phyloP scores from a whole-genome alignment of 2,329 filamentous ascomycete species.

The Apiospora hydei region DNA sequence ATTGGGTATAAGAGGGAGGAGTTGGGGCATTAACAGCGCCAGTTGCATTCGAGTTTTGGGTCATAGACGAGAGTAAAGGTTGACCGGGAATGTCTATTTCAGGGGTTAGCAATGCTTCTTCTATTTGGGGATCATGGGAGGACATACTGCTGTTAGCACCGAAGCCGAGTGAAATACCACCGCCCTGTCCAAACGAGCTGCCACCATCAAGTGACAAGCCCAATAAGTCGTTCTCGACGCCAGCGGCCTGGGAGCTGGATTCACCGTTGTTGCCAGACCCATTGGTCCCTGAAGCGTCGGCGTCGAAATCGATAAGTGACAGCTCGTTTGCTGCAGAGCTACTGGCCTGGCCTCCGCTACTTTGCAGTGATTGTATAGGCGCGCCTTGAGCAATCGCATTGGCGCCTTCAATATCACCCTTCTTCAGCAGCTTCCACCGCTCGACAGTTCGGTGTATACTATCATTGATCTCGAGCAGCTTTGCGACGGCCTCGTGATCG shows the following conservation, averaged over 20 bases:
- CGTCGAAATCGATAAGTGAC: conserved; percentile 92
- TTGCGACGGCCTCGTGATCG: conserved; percentile 93
- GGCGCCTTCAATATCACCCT: conserved; percentile 86
- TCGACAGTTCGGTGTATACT: conserved; percentile 98
- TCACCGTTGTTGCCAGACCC: conserved; percentile 48
- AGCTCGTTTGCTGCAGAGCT: conserved; percentile 75
- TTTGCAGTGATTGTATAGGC: conserved; percentile 43
- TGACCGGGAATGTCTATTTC: conserved; percentile 68
- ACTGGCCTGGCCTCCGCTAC: conserved; percentile 64
- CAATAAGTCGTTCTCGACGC: conserved; percentile 88
- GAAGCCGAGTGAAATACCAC: conserved; percentile 84
- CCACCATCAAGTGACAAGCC: conserved; percentile 80
- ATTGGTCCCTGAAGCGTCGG: conserved; percentile 55
- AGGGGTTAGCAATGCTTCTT: background rate
- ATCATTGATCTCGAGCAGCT: conserved; percentile 96
- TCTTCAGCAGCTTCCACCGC: conserved; percentile 94
- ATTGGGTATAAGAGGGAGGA: conserved; percentile 60
- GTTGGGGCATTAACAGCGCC: conserved; percentile 47
- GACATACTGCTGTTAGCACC: conserved; percentile 71
- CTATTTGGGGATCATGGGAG: background rate
- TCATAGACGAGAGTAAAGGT: conserved; percentile 69
- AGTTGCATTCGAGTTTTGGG: conserved; percentile 65
- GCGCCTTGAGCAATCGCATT: conserved; percentile 85
- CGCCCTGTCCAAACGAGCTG: conserved; percentile 72
- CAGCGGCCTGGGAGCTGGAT: conserved; percentile 61